Evolutionary conservation across 805 yeast genomes (phyloP), one percentile per base, ranked within the genome.

Genomic region (Cyberlindnera mycetangii): DNA sequence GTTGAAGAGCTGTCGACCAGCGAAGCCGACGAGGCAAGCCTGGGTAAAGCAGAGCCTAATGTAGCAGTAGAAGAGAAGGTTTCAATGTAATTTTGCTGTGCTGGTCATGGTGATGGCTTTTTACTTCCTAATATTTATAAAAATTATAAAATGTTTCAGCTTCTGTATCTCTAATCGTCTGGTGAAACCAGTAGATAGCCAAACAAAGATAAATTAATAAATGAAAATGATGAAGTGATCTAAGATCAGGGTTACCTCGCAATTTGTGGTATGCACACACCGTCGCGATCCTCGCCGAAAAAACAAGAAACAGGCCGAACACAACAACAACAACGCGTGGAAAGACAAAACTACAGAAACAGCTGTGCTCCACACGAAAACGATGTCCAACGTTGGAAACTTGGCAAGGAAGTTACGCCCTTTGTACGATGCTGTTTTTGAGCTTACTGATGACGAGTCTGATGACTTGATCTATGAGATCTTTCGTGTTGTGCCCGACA

Each of bases 401-500:
- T 48, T 55, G n/a, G 20, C 55, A 24, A 59, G 57, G 52, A 51
- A 53, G 52, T 47, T 57, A 40, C 52, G 55, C 20, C 48, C 44
- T 14, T 39, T 53, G 17, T 67, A 64, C 48, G 76, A 72, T 37
- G 67, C 66, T 37, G 56, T 75, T 21, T 68, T 68, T 47, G 56
- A 58, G 48, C 58, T 75, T 48, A 62, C 60, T 30, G 78, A 75
- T 57, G 34, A 42, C 7, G 62, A 62, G 17, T 46, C 53, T 12
- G 51, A 52, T 4, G 83, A 70, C 34, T 68, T 67, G 36, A 71
- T 79, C 37, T 71, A 74, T 39, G 72, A 67, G 40, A 79, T 80
- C 28, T 87, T 87, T 65, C 85, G 82, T 49, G 74, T 79, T 34
- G 74, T 90, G 28, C 97, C 97, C 2, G 78, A 75, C 48, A 74